Conservation (phyloP, 2,329 filamentous ascomycete genomes). For the Tolypocladium amazonense region DNA sequence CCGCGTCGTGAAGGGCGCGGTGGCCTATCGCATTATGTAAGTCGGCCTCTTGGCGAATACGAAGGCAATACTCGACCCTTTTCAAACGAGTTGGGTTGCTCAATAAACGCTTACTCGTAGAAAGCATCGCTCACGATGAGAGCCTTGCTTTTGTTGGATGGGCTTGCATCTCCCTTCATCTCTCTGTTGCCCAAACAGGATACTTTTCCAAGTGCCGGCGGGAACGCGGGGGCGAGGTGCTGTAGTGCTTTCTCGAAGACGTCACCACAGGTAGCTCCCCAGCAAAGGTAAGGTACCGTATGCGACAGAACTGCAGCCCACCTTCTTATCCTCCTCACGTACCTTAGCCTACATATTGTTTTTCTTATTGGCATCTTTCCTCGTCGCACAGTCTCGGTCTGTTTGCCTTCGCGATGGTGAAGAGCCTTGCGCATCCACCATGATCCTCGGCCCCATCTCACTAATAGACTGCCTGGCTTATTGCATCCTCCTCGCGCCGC, state of each 20-base stretch:
- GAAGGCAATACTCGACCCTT: background rate
- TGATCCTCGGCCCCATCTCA: constrained; percentile 66
- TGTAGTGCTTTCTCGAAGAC: background rate
- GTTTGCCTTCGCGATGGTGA: constrained; percentile 1
- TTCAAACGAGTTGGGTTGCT: background rate
- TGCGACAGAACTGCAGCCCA: background rate
- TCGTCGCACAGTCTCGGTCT: background rate
- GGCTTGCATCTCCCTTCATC: background rate
- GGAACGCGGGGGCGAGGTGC: background rate
- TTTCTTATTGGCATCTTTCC: background rate
- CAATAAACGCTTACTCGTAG: background rate
- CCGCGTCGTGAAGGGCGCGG: background rate
- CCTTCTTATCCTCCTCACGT: background rate
- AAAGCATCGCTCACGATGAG: background rate
- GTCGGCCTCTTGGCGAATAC: background rate
- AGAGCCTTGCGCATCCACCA: constrained; percentile 21
- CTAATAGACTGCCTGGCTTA: constrained; percentile 69
- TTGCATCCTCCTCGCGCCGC: constrained; percentile 57
- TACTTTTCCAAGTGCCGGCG: background rate
- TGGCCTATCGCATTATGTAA: background rate
- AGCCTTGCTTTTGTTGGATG: background rate
- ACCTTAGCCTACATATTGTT: background rate
- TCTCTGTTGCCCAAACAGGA: background rate
- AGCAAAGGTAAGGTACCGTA: no score
- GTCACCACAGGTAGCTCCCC: background rate